Conservation (phyloP, 176 grass and related monocot genomes). For the Typha latifolia region DNA sequence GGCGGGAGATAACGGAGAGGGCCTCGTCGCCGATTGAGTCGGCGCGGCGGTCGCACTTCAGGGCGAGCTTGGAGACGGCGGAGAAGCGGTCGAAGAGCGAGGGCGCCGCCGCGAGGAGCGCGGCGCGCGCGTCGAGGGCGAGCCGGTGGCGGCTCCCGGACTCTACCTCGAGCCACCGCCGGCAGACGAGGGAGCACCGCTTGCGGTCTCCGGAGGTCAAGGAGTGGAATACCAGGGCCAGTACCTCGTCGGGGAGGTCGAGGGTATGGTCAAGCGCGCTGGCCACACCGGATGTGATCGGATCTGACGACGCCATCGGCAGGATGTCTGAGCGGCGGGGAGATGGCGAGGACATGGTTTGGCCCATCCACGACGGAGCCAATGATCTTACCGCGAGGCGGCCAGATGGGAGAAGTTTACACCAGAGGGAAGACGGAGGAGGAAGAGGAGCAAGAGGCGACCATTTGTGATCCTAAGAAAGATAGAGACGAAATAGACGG, state of each 20-base stretch:
- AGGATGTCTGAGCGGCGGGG: no score
- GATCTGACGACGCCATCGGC: background rate
- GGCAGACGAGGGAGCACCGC: slow-evolving; percentile 61
- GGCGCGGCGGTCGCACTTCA: slow-evolving; percentile 62
- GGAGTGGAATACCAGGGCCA: slow-evolving; percentile 36
- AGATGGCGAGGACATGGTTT: no score
- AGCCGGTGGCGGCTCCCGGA: slow-evolving; percentile 44
- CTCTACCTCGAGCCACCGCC: slow-evolving; percentile 49
- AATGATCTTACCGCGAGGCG: no score
- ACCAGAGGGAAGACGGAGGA: no score
- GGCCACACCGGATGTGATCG: background rate
- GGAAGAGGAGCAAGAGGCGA: no score
- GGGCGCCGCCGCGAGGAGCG: slow-evolving; percentile 25
- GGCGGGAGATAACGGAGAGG: slow-evolving; percentile 34
- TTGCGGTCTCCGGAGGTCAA: slow-evolving; percentile 67
- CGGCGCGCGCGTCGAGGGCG: slow-evolving; percentile 43
- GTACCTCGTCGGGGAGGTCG: slow-evolving; percentile 63
- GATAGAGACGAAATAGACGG: no score
- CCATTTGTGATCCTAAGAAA: no score
- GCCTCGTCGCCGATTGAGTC: slow-evolving; percentile 48
- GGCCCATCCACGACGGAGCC: no score
- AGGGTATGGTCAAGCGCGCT: slow-evolving; percentile 35
- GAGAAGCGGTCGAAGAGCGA: slow-evolving; percentile 46
- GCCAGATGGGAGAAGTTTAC: no score
- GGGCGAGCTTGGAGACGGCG: slow-evolving; percentile 50